Evolutionary conservation across 371 early-diverging fungal genomes (phyloP), one percentile per base, ranked within the genome.

Genomic region (Dentiscutata heterogama): DNA sequence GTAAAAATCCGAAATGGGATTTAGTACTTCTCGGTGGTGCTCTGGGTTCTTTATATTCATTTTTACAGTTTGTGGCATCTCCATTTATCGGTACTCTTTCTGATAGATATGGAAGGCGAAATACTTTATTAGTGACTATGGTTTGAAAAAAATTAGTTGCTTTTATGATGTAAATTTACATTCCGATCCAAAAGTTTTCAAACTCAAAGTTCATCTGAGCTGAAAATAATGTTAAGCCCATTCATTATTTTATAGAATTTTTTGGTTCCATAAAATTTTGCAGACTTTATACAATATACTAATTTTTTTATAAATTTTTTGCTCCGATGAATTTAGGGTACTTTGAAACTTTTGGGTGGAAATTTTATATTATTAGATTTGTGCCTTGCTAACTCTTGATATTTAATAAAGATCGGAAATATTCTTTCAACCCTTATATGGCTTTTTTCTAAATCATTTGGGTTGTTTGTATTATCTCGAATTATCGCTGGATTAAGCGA

Each of bases 1-100:
- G 84, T 83, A 42, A 64, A 82, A 54, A 83, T 81, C 86, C 87
- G 20, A 91, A 90, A 82, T 91, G 92, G 90, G 98, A 98, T 85
- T 93, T 97, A 18, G 96, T 99, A 0, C 87, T 99, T 50, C 88
- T 98, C 65, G 99, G 99, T n/a, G 99, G 99, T 0, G 86, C 94
- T 11, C 81, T 99, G 4, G 99, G 99, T 0, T 96, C 97, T 8
- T 84, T 98, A 29, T 99, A 97, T 85, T 96, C 97, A 20, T 89
- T 98, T n/a, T 88, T 98, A 56, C 99, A 98, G 85, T 97, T 96
- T 85, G 60, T 97, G 35, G 92, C 94, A 39, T 91, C 96, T 1
- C 98, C 99, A 0, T 76, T 91, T 22, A 97, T 98, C 73, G 99
- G 98, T 11, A 86, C 90, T 29, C 85, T 93, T 22, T 92, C 94